Evolutionary conservation across 176 grass and related monocot genomes (phyloP), one percentile per base, ranked within the genome.

Genomic region (Cenchrus americanus): DNA sequence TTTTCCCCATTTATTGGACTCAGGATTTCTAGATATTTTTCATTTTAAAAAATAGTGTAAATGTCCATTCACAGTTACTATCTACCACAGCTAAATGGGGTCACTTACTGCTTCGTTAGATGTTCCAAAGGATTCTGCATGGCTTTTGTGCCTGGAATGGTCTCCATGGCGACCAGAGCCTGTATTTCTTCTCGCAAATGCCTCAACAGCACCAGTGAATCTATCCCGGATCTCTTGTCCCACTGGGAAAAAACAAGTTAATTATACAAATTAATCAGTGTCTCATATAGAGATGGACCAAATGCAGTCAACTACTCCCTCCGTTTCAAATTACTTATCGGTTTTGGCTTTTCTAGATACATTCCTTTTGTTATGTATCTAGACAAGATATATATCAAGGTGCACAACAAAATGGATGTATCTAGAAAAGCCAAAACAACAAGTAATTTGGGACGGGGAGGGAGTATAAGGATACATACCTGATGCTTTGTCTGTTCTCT

Each of bases 211-310:
- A 81, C 92, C 95, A 30, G 95, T 91, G 75, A 97, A 97, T 65
- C 92, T 90, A 78, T 94, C 92, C 64, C 82, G 88, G 77, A 97
- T 94, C 71, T 97, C 95, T 89, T 97, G 95, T 52, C 95, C 95
- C 70, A 88, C 95, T 97, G 81, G 57, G 1, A 69, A 76, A 77
- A 73, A 19, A 62, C 8, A 77, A 84, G 50, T 41, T 71, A 52
- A 23, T 82, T 59, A 62, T 14, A 7, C 5, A 26, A 14, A 73
- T 23, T 50, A 22, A 49, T 65, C 17, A 27, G 19, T 77, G 10
- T 49, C 50, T 51, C 46, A 66, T 23, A 55, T n/a, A 52, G 3
- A 27, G 43, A 66, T 27, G 13, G 43, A 44, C 8, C 24, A 41
- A 22, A 78, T 71, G 67, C 46, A 75, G 85, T 61, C 10, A 73